Percentiles rank a stretch among this genome's conserved stretches.
These are phyloP conservation scores for Phytopythium boreale DNA, from an alignment of 352 stramenopile species.

Conservation along the genomic window DNA sequence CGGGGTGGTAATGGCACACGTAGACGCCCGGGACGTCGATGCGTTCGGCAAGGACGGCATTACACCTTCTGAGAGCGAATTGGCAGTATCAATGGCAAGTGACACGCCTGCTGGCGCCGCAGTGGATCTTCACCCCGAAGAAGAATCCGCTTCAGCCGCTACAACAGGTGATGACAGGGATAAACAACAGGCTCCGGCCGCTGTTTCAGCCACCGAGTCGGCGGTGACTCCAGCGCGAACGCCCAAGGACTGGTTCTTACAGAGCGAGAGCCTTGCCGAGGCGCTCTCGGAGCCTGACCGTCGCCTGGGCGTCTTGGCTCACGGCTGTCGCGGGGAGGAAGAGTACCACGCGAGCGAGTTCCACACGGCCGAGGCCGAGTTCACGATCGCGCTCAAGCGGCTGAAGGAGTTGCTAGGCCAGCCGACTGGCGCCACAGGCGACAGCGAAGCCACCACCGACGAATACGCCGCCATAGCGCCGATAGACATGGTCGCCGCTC, in stretches of 20 bases:
- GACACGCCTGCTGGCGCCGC: not conserved
- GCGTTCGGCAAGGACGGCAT: not conserved
- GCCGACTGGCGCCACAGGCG: not conserved
- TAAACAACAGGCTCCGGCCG: not conserved
- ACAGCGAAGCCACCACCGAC: slow-evolving; percentile 10
- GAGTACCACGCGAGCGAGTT: slow-evolving; percentile 44
- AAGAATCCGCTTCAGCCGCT: not conserved
- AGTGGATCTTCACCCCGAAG: not conserved
- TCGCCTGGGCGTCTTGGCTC: slow-evolving; percentile 17
- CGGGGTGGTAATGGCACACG: slow-evolving; percentile 17
- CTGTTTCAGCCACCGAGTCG: not conserved
- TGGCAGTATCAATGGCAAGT: too few relatives aligned
- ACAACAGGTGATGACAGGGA: not conserved
- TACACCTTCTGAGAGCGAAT: not conserved
- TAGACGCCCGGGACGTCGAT: not conserved
- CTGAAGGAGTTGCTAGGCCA: slow-evolving; percentile 19
- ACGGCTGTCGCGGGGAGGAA: slow-evolving; percentile 33
- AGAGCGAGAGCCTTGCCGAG: slow-evolving; percentile 18
- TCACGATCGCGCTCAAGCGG: slow-evolving; percentile 29
- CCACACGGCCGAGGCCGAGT: slow-evolving; percentile 31
- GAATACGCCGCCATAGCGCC: not conserved
- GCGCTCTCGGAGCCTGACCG: slow-evolving; percentile 19
- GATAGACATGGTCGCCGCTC: not conserved
- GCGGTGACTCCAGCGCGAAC: slow-evolving; percentile 1
- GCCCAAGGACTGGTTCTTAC: slow-evolving; percentile 33